These are phyloP conservation scores for Austroboletus niveus DNA, from an alignment of 1,284 basidiomycete species.

Conservation along the genomic window DNA sequence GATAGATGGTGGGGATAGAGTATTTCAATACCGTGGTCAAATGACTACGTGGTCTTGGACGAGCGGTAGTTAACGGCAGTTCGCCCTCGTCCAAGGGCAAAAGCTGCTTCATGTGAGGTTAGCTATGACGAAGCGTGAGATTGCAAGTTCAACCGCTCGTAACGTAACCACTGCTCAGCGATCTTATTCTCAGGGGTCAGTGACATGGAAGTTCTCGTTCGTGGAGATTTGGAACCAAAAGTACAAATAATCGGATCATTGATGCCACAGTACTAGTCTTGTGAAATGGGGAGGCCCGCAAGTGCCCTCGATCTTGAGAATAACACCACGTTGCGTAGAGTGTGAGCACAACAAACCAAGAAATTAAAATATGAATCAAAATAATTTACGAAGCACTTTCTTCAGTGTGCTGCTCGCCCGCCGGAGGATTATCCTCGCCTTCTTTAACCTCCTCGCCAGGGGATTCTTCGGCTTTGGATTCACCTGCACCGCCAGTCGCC, in stretches of 20 bases:
- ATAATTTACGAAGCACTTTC: constrained; percentile 18
- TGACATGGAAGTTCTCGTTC: too few relatives aligned
- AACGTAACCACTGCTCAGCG: background rate
- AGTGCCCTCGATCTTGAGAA: background rate
- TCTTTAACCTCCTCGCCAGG: constrained; percentile 14
- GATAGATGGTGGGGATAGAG: constrained; percentile 19
- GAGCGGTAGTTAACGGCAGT: constrained; percentile 13
- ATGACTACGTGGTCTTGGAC: constrained; percentile 1
- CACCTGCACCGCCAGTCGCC: constrained; percentile 14
- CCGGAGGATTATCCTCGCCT: constrained; percentile 15
- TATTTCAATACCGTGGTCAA: constrained; percentile 19
- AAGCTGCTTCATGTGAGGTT: constrained; percentile 12
- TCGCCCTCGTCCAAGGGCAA: constrained; percentile 18
- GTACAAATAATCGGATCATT: too few relatives aligned
- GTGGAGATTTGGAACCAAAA: too few relatives aligned
- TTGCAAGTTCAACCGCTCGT: background rate
- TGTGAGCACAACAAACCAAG: constrained; percentile 6
- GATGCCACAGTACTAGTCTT: too few relatives aligned
- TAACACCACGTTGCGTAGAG: background rate
- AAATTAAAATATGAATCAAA: constrained; percentile 5
- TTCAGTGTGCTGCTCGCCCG: constrained; percentile 18
- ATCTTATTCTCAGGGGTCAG: background rate
- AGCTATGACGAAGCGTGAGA: too few relatives aligned
- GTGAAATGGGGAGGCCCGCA: too few relatives aligned
- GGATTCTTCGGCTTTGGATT: constrained; percentile 11